Evolutionary conservation across 768 basidiomycete genomes (phyloP).

Genomic region (Auricularia heimuer): DNA sequence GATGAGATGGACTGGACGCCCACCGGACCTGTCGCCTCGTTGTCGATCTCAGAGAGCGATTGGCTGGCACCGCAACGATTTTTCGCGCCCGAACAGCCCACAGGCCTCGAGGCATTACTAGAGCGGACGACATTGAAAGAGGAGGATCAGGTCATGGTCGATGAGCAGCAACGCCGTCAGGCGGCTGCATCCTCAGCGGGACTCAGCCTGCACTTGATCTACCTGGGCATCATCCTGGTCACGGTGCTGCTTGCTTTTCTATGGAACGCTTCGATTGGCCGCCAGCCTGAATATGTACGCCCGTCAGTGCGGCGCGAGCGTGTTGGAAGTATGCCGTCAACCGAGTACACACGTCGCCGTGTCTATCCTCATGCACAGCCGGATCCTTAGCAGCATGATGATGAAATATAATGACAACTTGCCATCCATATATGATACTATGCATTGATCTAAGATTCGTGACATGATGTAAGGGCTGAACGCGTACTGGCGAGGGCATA

Average conservation of each 20-base stretch:
- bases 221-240: not conserved
- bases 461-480: too few species aligned
- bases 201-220: not conserved
- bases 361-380: not conserved
- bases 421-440: too few species aligned
- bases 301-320: not conserved
- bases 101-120: constrained; percentile 64
- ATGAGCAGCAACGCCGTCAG: too few species aligned
- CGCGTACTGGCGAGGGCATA: too few species aligned
- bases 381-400: not conserved
- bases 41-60: constrained; percentile 26
- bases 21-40: constrained; percentile 26
- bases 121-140: constrained; percentile 13
- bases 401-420: not conserved
- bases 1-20: constrained; percentile 67
- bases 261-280: not conserved
- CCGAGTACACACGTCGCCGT: not conserved
- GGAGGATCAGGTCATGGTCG: not conserved
- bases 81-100: constrained; percentile 69
- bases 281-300: not conserved
- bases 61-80: constrained; percentile 66
- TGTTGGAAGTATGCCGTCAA: not conserved
- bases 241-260: not conserved
- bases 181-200: too few species aligned
- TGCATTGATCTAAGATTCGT: too few species aligned